Evolutionary conservation across 805 yeast genomes (phyloP), one percentile per base, ranked within the genome.

Genomic region (Lipomyces yamanashiensis): DNA sequence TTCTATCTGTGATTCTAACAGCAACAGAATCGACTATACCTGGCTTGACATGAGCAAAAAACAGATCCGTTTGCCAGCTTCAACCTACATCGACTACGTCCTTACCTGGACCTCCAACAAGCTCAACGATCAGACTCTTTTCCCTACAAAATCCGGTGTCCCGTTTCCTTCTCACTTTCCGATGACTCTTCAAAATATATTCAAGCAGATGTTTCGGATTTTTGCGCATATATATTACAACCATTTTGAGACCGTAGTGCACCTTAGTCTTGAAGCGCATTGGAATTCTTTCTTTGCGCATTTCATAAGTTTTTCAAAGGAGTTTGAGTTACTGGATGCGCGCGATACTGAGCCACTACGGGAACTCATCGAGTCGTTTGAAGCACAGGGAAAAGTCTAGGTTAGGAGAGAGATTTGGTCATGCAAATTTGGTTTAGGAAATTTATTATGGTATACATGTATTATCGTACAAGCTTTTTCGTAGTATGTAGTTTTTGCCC

Each of bases 201-300:
- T 87, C 73, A 81, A 92, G 67, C 98, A 95, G 74, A 89, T 95
- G 91, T 92, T 95, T 74, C 83, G 98, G 70, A 90, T 95, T 15
- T 92, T 93, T 78, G 99, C 99, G 3, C 97, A 92, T 74, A 86
- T 95, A 44, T 95, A 92, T 75, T 90, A 91, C 77, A 91, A 92
- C 75, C 99, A 95, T 75, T 95, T 92, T 76, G 99, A 93, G 69
- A 91, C 88, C 73, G 84, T 93, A 28, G 86, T 93, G n/a, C 98
- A 95, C 75, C 77, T 95, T 63, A 87, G 96, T 1, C 76, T 95
- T 64, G 99, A 95, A 74, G 97, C 98, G 0, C 98, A 95, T 75
- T 95, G 97, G 96, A 95, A 95, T 76, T 92, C 98, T 2, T 90
- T 92, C 71, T 95, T 96, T 77, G 95, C 97, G 15, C 99, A 95